Conservation (phyloP, 1,139 yeast genomes). For the Saccharomycopsis hybrid region DNA sequence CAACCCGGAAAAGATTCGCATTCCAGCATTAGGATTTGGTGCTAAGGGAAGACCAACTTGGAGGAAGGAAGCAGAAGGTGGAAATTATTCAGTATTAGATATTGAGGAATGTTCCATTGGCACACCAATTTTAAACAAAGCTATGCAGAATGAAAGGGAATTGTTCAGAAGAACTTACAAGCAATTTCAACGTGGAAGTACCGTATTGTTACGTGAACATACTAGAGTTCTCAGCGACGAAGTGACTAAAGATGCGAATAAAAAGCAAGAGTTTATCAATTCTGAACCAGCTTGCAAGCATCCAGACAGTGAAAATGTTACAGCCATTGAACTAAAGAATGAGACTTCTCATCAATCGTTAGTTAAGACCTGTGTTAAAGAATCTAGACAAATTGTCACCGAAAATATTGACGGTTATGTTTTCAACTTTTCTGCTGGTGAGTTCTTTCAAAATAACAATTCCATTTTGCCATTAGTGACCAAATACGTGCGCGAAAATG, state of each 20-base stretch:
- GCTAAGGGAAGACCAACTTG: conserved; percentile 70
- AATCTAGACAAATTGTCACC: conserved; percentile 70
- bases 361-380: conserved; percentile 45
- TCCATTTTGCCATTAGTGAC: conserved; percentile 82
- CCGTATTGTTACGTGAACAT: conserved; percentile 76
- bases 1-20: conserved; percentile 29
- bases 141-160: conserved; percentile 64
- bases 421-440: conserved; percentile 88
- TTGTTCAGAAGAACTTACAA: conserved; percentile 44
- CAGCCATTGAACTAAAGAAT: conserved; percentile 26
- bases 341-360: conserved; percentile 26
- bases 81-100: conserved; percentile 55
- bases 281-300: conserved; percentile 40
- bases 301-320: conserved; percentile 31
- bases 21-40: conserved; percentile 86
- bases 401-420: conserved; percentile 70
- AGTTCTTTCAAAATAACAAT: conserved; percentile 93
- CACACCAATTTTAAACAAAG: conserved; percentile 67
- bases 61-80: conserved; percentile 49
- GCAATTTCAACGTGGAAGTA: conserved; percentile 73
- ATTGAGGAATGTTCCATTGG: conserved; percentile 94
- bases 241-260: conserved; percentile 27
- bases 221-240: conserved; percentile 35
- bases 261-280: conserved; percentile 23
- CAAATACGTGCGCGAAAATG: conserved; percentile 66